A percentile compares a stretch with the other conserved stretches of the same genome.
phyloP scores from a whole-genome alignment of 768 basidiomycete genomes.

The Russula sp. region DNA sequence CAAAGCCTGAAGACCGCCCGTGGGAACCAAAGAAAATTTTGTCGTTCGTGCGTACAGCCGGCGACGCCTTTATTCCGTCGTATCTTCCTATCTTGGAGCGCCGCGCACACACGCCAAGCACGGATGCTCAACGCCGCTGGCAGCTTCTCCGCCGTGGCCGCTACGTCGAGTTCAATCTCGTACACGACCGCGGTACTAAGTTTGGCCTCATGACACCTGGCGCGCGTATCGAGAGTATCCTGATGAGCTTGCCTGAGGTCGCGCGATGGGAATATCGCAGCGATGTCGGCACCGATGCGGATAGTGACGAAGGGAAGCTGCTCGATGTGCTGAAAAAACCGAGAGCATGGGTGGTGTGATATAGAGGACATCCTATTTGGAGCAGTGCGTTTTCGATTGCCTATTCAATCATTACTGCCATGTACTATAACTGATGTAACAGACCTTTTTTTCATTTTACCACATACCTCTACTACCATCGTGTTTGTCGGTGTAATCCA shows the following conservation, averaged over 20 bases:
- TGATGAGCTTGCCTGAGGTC: slow-evolving; percentile 62
- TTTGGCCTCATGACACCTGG: slow-evolving; percentile 62
- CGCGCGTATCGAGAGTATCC: slow-evolving; percentile 59
- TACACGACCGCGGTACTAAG: slow-evolving; percentile 67
- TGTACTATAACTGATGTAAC: not conserved
- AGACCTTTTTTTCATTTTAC: not conserved
- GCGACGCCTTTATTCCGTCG: slow-evolving; percentile 81
- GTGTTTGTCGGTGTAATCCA: not conserved
- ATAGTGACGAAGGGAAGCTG: slow-evolving; percentile 51
- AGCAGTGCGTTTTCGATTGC: not conserved
- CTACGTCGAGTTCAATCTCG: slow-evolving; percentile 87
- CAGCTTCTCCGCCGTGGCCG: slow-evolving; percentile 87
- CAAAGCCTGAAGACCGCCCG: slow-evolving; percentile 44
- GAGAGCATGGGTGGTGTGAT: slow-evolving; percentile 47
- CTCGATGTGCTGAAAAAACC: slow-evolving; percentile 50
- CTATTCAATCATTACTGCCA: not conserved
- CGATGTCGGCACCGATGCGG: slow-evolving; percentile 50
- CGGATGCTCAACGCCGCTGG: slow-evolving; percentile 79
- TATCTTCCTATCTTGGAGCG: slow-evolving; percentile 82
- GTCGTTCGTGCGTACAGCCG: slow-evolving; percentile 64
- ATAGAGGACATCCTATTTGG: not conserved
- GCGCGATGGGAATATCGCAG: slow-evolving; percentile 69
- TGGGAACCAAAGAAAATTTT: slow-evolving; percentile 69
- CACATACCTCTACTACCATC: not conserved
- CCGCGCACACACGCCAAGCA: slow-evolving; percentile 53